phyloP scores from a whole-genome alignment of 805 yeast genomes.

The Ogataea nakhonphanomensis region DNA sequence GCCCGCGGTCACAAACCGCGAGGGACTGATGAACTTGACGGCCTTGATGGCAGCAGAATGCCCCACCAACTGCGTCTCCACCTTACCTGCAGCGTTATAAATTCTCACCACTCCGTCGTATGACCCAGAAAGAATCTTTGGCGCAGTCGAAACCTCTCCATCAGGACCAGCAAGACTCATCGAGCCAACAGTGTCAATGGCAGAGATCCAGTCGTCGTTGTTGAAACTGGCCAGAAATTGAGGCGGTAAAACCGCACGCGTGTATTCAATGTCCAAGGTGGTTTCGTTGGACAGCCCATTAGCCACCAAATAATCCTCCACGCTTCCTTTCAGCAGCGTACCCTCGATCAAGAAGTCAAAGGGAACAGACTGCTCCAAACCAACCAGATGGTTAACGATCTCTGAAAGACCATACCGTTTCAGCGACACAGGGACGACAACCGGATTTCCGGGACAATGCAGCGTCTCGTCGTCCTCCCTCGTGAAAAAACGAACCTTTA shows the following conservation, averaged over 20 bases:
- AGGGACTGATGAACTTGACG: slow-evolving; percentile 73
- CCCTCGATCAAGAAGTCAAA: slow-evolving; percentile 93
- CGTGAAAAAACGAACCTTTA: slow-evolving; percentile 80
- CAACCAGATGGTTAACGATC: slow-evolving; percentile 85
- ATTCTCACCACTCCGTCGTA: slow-evolving; percentile 94
- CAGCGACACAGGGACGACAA: slow-evolving; percentile 80
- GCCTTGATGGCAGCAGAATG: slow-evolving; percentile 85
- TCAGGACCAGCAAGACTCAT: slow-evolving; percentile 29
- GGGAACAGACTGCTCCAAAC: slow-evolving; percentile 65
- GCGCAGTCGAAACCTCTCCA: slow-evolving; percentile 35
- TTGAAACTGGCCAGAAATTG: slow-evolving; percentile 80
- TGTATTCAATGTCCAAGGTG: slow-evolving; percentile 77
- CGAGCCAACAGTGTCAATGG: slow-evolving; percentile 49
- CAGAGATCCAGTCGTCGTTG: slow-evolving; percentile 95
- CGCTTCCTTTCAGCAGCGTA: slow-evolving; percentile 67
- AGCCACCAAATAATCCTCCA: slow-evolving; percentile 72
- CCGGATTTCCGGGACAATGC: slow-evolving; percentile 74
- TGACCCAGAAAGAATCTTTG: slow-evolving; percentile 78
- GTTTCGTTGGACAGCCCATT: slow-evolving; percentile 83
- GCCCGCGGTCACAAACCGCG: slow-evolving; percentile 79
- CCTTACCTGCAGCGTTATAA: slow-evolving; percentile 77
- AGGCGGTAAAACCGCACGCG: slow-evolving; percentile 93
- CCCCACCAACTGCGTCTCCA: slow-evolving; percentile 77
- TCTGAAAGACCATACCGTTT: slow-evolving; percentile 93
- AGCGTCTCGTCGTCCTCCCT: slow-evolving; percentile 74